Conservation (phyloP, 495 filamentous ascomycete species). For the Penicillium cosmopolitanum region DNA sequence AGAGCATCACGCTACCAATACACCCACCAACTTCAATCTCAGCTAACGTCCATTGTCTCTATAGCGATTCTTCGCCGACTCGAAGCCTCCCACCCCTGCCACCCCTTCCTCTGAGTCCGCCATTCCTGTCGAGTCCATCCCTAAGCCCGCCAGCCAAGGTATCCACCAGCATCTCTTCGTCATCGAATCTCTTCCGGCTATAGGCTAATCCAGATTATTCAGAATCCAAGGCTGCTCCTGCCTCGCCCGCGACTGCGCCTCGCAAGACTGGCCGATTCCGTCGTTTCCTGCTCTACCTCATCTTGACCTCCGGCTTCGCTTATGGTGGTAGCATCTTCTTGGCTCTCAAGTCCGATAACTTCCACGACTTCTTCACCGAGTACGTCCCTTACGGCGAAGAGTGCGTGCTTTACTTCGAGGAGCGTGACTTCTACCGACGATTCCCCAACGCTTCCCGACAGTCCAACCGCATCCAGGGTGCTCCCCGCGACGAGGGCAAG, state of each 20-base stretch:
- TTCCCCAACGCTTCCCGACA: conserved; percentile 74
- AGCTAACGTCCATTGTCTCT: conserved; percentile 13
- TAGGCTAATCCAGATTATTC: conserved; percentile 19
- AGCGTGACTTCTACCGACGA: conserved; percentile 87
- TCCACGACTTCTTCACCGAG: conserved; percentile 99
- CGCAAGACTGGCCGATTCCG: conserved; percentile 78
- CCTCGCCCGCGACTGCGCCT: conserved; percentile 50
- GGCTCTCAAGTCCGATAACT: conserved; percentile 91
- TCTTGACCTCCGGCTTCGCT: conserved; percentile 71
- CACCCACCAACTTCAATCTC: not conserved
- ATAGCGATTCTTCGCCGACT: conserved; percentile 52
- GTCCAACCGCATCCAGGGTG: conserved; percentile 48
- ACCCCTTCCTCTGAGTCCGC: conserved; percentile 54
- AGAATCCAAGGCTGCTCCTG: conserved; percentile 33
- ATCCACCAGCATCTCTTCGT: conserved; percentile 33
- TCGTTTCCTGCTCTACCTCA: conserved; percentile 70
- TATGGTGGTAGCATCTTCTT: conserved; percentile 91
- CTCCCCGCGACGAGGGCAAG: conserved; percentile 60
- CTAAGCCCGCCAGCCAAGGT: conserved; percentile 57
- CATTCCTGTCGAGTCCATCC: conserved; percentile 63
- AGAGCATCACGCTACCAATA: conserved; percentile 15
- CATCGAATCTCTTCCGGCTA: conserved; percentile 10
- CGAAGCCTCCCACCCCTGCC: conserved; percentile 45
- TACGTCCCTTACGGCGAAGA: conserved; percentile 95
- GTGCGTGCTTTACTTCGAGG: conserved; percentile 94